A percentile compares a stretch with the other conserved stretches of the same genome.
These are phyloP conservation scores for Funneliformis mosseae DNA, from an alignment of 192 early-diverging fungal genomes.

Conservation along the genomic window DNA sequence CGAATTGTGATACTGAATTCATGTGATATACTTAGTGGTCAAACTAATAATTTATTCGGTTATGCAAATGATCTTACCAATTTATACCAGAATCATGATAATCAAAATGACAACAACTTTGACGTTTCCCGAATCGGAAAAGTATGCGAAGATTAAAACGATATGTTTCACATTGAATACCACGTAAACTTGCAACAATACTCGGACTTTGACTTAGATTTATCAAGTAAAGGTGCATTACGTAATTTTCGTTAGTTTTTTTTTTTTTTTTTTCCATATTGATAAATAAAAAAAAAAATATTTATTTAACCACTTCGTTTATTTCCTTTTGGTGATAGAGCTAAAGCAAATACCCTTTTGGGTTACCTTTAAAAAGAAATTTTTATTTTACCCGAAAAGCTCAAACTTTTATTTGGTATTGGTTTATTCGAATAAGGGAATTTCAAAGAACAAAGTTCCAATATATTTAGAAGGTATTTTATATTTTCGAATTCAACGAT, in stretches of 20 bases:
- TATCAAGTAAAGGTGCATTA: no score
- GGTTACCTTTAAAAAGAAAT: not conserved
- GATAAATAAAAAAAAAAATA: not conserved
- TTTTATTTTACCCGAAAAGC: not conserved
- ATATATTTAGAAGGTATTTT: not conserved
- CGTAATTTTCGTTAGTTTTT: no score
- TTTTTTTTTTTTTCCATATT: no score
- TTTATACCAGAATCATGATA: not conserved
- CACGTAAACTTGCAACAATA: no score
- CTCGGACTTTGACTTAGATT: no score
- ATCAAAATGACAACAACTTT: not conserved
- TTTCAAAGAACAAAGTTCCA: not conserved
- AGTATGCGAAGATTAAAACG: not conserved
- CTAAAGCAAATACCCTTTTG: not conserved
- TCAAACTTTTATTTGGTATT: not conserved
- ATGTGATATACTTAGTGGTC: not conserved
- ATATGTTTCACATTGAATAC: no score
- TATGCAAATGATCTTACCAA: not conserved
- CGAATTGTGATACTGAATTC: no score
- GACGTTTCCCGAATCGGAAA: not conserved
- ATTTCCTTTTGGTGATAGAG: not conserved
- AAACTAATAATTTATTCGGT: no score
- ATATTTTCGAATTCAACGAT: not conserved
- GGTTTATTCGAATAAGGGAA: not conserved
- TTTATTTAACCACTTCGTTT: not conserved